A percentile compares a stretch with the other conserved stretches of the same genome.
Conservation (phyloP, 805 yeast species). For the Pichia cephalocereana region DNA sequence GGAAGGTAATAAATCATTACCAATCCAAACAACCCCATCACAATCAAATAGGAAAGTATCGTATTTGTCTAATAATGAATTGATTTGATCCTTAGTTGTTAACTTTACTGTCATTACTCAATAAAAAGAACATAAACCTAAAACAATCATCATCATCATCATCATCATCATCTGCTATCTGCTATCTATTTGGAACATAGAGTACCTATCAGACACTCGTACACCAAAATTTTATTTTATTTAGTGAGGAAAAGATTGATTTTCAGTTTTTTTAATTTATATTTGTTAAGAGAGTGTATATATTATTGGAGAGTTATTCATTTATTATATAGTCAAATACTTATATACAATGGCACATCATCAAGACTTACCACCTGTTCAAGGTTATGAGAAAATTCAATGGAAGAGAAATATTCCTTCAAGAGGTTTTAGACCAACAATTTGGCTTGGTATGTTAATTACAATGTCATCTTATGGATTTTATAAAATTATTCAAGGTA, state of each 20-base stretch:
- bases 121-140: too few relatives aligned
- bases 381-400: constrained; percentile 79
- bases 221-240: background rate
- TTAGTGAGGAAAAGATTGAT: too few relatives aligned
- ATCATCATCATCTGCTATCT: too few relatives aligned
- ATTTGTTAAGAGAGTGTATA: too few relatives aligned
- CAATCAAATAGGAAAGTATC: constrained; percentile 93
- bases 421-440: constrained; percentile 72
- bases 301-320: too few relatives aligned
- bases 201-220: background rate
- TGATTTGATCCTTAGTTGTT: constrained; percentile 36
- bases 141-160: too few relatives aligned
- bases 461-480: constrained; percentile 66
- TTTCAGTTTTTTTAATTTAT: too few relatives aligned
- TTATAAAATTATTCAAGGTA: constrained; percentile 55
- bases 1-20: constrained; percentile 68
- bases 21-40: constrained; percentile 96
- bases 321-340: too few relatives aligned
- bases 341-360: constrained; percentile 24
- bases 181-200: too few relatives aligned
- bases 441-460: constrained; percentile 57
- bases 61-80: constrained; percentile 48
- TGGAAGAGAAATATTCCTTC: constrained; percentile 85
- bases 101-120: constrained; percentile 41
- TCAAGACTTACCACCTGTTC: constrained; percentile 82